Conservation (phyloP, 768 basidiomycete genomes). For the Lanmaoa rubissima region DNA sequence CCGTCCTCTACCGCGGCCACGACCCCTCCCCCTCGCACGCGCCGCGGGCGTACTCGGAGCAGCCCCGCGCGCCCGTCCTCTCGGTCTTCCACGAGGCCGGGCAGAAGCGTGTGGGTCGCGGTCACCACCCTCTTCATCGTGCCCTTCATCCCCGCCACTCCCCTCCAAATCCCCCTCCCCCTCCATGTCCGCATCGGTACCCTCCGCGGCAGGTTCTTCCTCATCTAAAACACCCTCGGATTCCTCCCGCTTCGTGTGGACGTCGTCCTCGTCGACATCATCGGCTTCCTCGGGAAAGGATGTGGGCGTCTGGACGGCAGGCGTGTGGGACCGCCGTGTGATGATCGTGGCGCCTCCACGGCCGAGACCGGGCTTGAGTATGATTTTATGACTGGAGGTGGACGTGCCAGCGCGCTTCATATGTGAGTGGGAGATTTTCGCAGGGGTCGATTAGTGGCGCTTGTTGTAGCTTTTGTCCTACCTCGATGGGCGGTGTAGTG, state of each 20-base stretch:
- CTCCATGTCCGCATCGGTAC: slow-evolving; percentile 27
- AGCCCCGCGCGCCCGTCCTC: slow-evolving; percentile 37
- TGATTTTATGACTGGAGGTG: slow-evolving; percentile 36
- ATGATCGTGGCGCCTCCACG: slow-evolving; percentile 28
- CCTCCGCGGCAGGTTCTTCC: slow-evolving; percentile 31
- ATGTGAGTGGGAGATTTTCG: background rate
- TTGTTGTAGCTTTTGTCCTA: background rate
- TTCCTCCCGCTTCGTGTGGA: slow-evolving; percentile 31
- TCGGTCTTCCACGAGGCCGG: slow-evolving; percentile 38
- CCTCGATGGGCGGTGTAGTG: background rate
- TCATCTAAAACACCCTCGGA: slow-evolving; percentile 30
- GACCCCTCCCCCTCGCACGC: slow-evolving; percentile 32
- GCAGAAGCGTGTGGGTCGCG: slow-evolving; percentile 33
- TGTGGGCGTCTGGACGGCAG: slow-evolving; percentile 13
- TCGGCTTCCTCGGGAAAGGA: slow-evolving; percentile 23
- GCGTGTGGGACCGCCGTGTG: slow-evolving; percentile 24
- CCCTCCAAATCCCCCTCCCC: slow-evolving; percentile 28
- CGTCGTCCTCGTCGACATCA: slow-evolving; percentile 25
- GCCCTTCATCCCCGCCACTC: slow-evolving; percentile 30
- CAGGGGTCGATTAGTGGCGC: background rate
- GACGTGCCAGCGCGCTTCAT: slow-evolving; percentile 27
- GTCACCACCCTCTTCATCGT: slow-evolving; percentile 35
- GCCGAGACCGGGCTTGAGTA: slow-evolving; percentile 39
- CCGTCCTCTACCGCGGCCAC: slow-evolving; percentile 44
- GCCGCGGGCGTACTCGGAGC: slow-evolving; percentile 30